Percentiles rank a stretch among this genome's conserved stretches.
Evolutionary conservation across 768 basidiomycete genomes (phyloP).

Genomic region (Tylopilus sp.): DNA sequence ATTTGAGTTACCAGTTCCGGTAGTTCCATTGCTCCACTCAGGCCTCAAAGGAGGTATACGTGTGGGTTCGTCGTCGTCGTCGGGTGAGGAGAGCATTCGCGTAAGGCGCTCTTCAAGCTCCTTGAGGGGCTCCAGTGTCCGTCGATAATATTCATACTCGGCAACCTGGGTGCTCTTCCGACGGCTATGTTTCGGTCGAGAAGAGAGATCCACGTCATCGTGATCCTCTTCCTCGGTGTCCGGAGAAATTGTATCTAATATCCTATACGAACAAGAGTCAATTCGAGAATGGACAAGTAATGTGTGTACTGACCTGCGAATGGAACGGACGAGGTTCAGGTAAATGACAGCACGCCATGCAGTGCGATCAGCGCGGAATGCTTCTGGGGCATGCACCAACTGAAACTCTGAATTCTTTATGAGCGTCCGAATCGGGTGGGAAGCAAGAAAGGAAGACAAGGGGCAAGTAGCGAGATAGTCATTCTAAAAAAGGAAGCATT

Average conservation of each 20-base stretch:
- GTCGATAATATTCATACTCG: slow-evolving; percentile 60
- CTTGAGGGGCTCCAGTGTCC: slow-evolving; percentile 61
- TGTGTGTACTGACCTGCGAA: slow-evolving; percentile 54
- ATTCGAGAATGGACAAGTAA: not conserved
- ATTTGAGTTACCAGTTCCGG: slow-evolving; percentile 6
- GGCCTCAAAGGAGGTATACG: slow-evolving; percentile 43
- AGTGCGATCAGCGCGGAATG: slow-evolving; percentile 75
- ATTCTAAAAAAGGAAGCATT: slow-evolving; percentile 6
- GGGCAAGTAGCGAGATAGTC: slow-evolving; percentile 1
- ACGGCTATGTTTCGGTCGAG: slow-evolving; percentile 42
- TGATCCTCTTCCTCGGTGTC: slow-evolving; percentile 57
- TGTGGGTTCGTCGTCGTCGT: slow-evolving; percentile 64
- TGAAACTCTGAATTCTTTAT: slow-evolving; percentile 64
- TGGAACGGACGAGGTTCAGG: slow-evolving; percentile 80
- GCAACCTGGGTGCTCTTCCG: slow-evolving; percentile 48
- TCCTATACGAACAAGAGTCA: slow-evolving; percentile 38
- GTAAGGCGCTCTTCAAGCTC: slow-evolving; percentile 70
- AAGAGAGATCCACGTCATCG: slow-evolving; percentile 50
- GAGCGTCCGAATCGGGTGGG: slow-evolving; percentile 13
- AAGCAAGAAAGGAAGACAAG: not conserved
- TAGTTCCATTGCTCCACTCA: slow-evolving; percentile 37
- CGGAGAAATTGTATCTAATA: slow-evolving; percentile 69
- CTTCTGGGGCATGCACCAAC: slow-evolving; percentile 70
- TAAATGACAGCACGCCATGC: slow-evolving; percentile 89
- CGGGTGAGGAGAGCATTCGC: slow-evolving; percentile 61